Base-by-base conservation (phyloP, 2,329 filamentous ascomycete genomes). In the Grosmannia serpens region DNA sequence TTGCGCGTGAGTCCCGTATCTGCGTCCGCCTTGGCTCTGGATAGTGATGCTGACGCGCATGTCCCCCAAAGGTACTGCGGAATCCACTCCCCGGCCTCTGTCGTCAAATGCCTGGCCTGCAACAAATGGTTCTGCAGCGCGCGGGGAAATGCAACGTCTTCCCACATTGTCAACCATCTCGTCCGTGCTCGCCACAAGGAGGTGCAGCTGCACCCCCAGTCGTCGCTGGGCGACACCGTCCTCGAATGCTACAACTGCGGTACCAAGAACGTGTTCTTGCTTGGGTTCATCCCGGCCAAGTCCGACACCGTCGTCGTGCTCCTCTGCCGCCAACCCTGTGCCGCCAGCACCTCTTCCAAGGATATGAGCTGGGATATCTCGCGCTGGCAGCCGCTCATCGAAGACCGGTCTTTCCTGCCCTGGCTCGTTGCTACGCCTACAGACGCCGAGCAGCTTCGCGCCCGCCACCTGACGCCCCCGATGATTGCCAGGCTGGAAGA, bases 331-430 rank as follows among this genome's bases (percentile, higher is more conserved):
- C 94, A 97, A 73, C 94, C 94, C 53, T 99, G 94, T 72, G 94
- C 92, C 38, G 87, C 94, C 31, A 92, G 89, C 75, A 88, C 91
- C 1, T 97, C 94, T 38, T 92, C 90, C 64, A 99, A 99, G 74
- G 94, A 99, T 68, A 97, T 99, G 91, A 99, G 94, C 71, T 99
- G 94, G 94, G 94, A 99, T 71, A 95, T 91, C 7, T 95, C 92
- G 29, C 85, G 91, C 69, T 99, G 94, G 94, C 91, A 97, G 70
- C 94, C 94, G 15, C 79, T 99, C 60, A 97, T 99, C 64, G 91
- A 96, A 72, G 94, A 99, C 69, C 89, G 94, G 55, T 94, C 91
- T 20, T 99, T 99, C 70, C 75, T 99, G 44, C 82, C 87, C 46
- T 99, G 94, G 94, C 88, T 99, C 27, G 92, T 99, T 9, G 84